These are phyloP conservation scores for Galeopsis tetrahit DNA, from an alignment of 257 asterid species.

Conservation along the genomic window DNA sequence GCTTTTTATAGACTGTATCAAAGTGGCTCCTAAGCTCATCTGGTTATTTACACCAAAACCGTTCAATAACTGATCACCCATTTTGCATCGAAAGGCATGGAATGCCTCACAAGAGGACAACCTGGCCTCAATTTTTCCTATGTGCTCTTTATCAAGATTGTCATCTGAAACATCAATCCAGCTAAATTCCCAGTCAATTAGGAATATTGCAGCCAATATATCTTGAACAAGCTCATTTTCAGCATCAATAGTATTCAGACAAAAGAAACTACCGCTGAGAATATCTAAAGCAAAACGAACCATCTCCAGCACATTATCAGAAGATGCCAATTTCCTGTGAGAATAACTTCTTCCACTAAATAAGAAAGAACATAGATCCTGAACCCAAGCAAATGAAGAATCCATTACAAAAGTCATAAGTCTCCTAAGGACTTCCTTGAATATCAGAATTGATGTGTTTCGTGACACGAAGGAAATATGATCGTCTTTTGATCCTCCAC, in stretches of 20 bases:
- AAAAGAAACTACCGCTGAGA: conserved; percentile 71
- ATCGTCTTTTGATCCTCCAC: conserved; percentile 70
- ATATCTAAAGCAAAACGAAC: conserved; percentile 75
- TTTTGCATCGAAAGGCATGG: conserved; percentile 53
- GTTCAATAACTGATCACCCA: conserved; percentile 51
- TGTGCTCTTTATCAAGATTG: conserved; percentile 51
- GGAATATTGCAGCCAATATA: conserved; percentile 62
- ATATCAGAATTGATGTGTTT: conserved; percentile 51
- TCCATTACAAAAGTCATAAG: conserved; percentile 62
- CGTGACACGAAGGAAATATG: conserved; percentile 57
- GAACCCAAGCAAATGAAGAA: conserved; percentile 82
- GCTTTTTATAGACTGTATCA: conserved; percentile 61
- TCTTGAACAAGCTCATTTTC: conserved; percentile 68
- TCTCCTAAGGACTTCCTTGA: conserved; percentile 61
- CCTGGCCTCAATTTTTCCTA: conserved; percentile 53
- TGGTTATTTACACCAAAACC: conserved; percentile 44
- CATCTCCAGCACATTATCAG: conserved; percentile 54
- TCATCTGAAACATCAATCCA: conserved; percentile 48
- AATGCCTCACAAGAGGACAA: conserved; percentile 63
- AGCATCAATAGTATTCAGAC: conserved; percentile 52
- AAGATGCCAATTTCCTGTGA: conserved; percentile 45
- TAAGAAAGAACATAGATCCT: conserved; percentile 57
- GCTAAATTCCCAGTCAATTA: conserved; percentile 86
- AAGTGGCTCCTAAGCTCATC: conserved; percentile 51
- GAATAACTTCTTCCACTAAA: conserved; percentile 42